These are phyloP conservation scores for Gloeophyllum trabeum DNA, from an alignment of 768 basidiomycete species.

Conservation along the genomic window DNA sequence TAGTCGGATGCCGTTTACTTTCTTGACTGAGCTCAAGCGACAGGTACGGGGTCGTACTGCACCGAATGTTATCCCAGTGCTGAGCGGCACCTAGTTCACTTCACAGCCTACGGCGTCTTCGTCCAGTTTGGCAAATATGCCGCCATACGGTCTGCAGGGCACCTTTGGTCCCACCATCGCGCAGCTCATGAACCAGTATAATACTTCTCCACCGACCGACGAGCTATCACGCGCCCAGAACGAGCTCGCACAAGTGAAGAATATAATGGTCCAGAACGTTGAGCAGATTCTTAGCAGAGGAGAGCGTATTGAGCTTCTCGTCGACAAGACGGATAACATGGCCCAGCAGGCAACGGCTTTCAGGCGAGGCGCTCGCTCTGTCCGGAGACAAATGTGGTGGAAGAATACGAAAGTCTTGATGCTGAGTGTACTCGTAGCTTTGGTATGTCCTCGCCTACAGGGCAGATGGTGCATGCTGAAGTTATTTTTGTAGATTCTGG, in stretches of 20 bases:
- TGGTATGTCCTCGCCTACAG: slow-evolving; percentile 28
- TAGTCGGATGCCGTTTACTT: slow-evolving; percentile 90
- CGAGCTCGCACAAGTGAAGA: slow-evolving; percentile 84
- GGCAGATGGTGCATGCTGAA: background rate
- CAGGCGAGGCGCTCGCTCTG: slow-evolving; percentile 75
- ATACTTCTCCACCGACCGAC: slow-evolving; percentile 79
- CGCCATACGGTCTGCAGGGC: slow-evolving; percentile 59
- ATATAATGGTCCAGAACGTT: slow-evolving; percentile 98
- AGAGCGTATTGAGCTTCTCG: slow-evolving; percentile 89
- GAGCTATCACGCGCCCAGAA: slow-evolving; percentile 84
- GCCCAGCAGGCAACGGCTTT: slow-evolving; percentile 92
- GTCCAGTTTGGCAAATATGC: slow-evolving; percentile 29
- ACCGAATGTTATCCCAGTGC: slow-evolving; percentile 1
- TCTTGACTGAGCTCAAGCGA: slow-evolving; percentile 77
- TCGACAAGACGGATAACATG: slow-evolving; percentile 96
- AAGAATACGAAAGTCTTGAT: slow-evolving; percentile 61
- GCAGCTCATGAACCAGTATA: slow-evolving; percentile 77
- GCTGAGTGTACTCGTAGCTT: slow-evolving; percentile 56
- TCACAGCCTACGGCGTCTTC: slow-evolving; percentile 57
- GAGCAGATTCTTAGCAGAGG: slow-evolving; percentile 92
- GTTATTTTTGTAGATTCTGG: slow-evolving; percentile 36
- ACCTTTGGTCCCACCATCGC: slow-evolving; percentile 61
- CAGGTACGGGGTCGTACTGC: slow-evolving; percentile 30
- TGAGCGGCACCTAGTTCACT: slow-evolving; percentile 12
- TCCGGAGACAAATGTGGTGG: slow-evolving; percentile 86